phyloP scores from a whole-genome alignment of 768 basidiomycete genomes.

The Hygrocybe punicea region DNA sequence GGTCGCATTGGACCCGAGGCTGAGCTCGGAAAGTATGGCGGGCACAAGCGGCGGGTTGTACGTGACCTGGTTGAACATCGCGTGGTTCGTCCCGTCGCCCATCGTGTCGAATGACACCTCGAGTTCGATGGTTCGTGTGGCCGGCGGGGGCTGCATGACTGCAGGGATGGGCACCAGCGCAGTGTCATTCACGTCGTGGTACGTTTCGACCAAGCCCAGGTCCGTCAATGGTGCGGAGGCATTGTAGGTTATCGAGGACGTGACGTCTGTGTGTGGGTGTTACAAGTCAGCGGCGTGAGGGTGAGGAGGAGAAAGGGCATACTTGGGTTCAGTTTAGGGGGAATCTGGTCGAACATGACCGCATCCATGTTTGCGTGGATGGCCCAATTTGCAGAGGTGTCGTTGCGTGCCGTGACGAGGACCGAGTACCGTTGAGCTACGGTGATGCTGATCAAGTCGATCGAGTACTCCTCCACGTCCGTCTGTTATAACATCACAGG shows the following conservation, averaged over 20 bases:
- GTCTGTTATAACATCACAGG: constrained; percentile 40
- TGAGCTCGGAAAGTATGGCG: constrained; percentile 69
- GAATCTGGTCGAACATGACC: constrained; percentile 83
- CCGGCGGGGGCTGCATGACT: constrained; percentile 45
- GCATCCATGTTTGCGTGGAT: constrained; percentile 91
- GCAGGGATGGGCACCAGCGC: constrained; percentile 59
- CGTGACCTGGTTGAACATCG: constrained; percentile 68
- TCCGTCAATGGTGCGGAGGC: constrained; percentile 50
- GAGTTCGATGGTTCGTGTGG: constrained; percentile 61
- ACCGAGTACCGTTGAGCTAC: constrained; percentile 94
- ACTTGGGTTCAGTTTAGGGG: constrained; percentile 72
- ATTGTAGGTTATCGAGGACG: constrained; percentile 78
- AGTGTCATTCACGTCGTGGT: constrained; percentile 64
- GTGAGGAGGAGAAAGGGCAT: constrained; percentile 22
- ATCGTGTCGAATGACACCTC: constrained; percentile 80
- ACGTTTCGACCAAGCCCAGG: constrained; percentile 51
- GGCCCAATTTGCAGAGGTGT: constrained; percentile 78
- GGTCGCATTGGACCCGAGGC: constrained; percentile 71
- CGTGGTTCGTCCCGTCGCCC: constrained; percentile 80
- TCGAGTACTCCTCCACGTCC: constrained; percentile 71
- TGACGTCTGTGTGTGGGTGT: constrained; percentile 55
- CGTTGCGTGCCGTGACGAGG: constrained; percentile 86
- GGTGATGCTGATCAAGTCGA: constrained; percentile 68
- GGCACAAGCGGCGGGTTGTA: constrained; percentile 73
- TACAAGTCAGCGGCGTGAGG: not conserved